A percentile compares a stretch with the other conserved stretches of the same genome.
phyloP scores from a whole-genome alignment of 345 rosid genomes.

The Citrus mangshanensis region DNA sequence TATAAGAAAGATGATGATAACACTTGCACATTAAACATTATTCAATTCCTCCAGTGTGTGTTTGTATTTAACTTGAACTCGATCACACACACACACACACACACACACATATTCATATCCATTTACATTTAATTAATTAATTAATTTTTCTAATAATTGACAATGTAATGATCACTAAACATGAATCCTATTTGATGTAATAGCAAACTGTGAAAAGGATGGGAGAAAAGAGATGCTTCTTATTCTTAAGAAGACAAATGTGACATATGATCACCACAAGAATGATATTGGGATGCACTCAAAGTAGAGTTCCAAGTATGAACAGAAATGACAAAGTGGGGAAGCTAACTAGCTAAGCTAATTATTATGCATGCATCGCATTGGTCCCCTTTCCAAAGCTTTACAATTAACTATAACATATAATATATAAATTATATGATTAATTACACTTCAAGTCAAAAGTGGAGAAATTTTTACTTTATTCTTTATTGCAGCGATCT shows the following conservation, averaged over 20 bases:
- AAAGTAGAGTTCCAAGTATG: conserved; percentile 10
- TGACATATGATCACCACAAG: neutral
- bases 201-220: neutral
- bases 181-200: neutral
- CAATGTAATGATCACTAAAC: neutral
- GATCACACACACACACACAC: too few relatives aligned
- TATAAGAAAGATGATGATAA: too few relatives aligned
- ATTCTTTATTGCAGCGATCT: neutral
- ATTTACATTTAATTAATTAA: too few relatives aligned
- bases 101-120: too few relatives aligned
- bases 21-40: too few relatives aligned
- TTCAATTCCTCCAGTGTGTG: too few relatives aligned
- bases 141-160: too few relatives aligned
- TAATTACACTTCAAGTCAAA: conserved; percentile 2
- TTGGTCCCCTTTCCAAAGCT: neutral
- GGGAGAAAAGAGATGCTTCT: neutral
- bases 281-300: neutral
- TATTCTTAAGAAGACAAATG: conserved; percentile 6
- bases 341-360: neutral
- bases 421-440: neutral
- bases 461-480: neutral
- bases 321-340: neutral
- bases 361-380: neutral
- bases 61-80: too few relatives aligned
- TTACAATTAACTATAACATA: neutral